These are phyloP conservation scores for Rhodamnia rubescens DNA, from an alignment of 345 rosid genomes.

Conservation along the genomic window DNA sequence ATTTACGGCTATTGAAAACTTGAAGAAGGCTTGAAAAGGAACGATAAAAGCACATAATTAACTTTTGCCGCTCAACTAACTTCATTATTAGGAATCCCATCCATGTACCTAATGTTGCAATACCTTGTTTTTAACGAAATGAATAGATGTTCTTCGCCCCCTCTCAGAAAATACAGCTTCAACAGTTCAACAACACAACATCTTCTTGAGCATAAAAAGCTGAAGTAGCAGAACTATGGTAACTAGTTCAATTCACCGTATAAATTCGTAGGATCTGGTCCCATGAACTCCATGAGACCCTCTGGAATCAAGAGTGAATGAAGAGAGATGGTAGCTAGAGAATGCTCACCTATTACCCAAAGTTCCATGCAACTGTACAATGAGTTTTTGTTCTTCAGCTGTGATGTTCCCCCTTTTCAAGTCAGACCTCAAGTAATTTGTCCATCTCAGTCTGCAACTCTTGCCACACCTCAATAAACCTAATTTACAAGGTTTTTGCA, in stretches of 20 bases:
- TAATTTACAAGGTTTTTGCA: constrained; percentile 1
- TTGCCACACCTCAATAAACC: constrained; percentile 86
- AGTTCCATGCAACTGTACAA: constrained; percentile 55
- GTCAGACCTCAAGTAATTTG: constrained; percentile 68
- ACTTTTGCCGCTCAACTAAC: not conserved
- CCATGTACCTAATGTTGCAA: not conserved
- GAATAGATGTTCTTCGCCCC: not conserved
- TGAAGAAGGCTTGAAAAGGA: not conserved
- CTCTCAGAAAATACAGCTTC: not conserved
- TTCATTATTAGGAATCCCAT: not conserved
- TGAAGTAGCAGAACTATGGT: not conserved
- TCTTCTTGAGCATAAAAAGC: not conserved
- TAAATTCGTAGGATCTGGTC: not conserved
- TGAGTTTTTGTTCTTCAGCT: constrained; percentile 58
- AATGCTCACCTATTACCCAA: constrained; percentile 64
- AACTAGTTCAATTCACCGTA: not conserved
- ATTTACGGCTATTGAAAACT: not conserved
- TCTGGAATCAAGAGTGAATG: not conserved
- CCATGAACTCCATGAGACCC: not conserved
- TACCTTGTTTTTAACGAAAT: not conserved
- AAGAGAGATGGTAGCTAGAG: not conserved
- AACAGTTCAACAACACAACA: not conserved
- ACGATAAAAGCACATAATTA: rapidly evolving
- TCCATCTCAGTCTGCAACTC: constrained; percentile 95
- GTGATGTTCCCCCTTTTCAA: constrained; percentile 83